Conservation (phyloP, 352 stramenopile species). For the Saprolegnia parasitica region DNA sequence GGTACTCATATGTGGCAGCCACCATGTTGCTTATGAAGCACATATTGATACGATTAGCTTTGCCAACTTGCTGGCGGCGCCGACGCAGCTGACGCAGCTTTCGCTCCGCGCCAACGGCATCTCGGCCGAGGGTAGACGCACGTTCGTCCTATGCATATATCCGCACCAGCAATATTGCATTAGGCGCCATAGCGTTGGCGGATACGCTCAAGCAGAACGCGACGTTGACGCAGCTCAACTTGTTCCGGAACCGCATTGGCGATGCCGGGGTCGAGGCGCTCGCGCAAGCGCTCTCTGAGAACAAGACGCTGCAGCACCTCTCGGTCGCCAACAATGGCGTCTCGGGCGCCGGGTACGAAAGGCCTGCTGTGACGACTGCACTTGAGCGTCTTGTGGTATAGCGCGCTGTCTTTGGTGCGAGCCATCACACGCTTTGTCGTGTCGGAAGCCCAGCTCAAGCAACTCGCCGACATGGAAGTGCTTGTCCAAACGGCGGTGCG, state of each 20-base stretch:
- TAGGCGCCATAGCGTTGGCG: constrained; percentile 41
- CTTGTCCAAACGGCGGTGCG: constrained; percentile 58
- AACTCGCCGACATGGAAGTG: constrained; percentile 57
- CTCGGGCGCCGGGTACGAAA: constrained; percentile 41
- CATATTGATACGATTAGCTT: too few species aligned
- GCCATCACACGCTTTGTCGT: constrained; percentile 52
- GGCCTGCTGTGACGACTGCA: too few species aligned
- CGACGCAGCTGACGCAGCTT: constrained; percentile 45
- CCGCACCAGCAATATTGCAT: too few species aligned
- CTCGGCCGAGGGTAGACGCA: neutral
- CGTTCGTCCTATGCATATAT: neutral
- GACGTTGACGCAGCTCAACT: constrained; percentile 55
- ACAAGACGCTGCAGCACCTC: constrained; percentile 51
- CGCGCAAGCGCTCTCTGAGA: constrained; percentile 52
- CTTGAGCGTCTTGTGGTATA: constrained; percentile 22
- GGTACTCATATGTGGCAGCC: neutral
- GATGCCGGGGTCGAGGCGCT: constrained; percentile 53
- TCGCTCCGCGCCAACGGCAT: constrained; percentile 67
- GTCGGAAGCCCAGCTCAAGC: constrained; percentile 44
- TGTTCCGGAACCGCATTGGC: constrained; percentile 60
- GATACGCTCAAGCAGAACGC: constrained; percentile 40
- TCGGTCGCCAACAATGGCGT: constrained; percentile 63
- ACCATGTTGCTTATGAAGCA: too few species aligned
- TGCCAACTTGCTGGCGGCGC: constrained; percentile 37
- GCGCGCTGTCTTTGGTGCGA: constrained; percentile 37